Conservation (phyloP, 2,329 filamentous ascomycete genomes). For the Pseudonectria buxi region DNA sequence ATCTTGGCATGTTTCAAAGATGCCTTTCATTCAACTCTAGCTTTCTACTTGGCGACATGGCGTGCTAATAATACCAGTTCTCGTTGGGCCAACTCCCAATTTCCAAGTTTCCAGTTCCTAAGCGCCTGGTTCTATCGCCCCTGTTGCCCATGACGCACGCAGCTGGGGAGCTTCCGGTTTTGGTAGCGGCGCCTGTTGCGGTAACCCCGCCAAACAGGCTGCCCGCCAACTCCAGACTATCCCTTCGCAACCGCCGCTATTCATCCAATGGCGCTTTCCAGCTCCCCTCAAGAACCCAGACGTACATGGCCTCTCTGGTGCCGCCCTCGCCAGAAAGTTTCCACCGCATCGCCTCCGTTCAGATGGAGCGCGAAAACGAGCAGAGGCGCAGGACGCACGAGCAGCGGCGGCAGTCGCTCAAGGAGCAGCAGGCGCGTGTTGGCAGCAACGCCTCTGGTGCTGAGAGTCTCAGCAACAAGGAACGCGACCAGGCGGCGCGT, state of each 20-base stretch:
- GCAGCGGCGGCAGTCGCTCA: constrained; percentile 29
- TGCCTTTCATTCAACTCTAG: too few relatives aligned
- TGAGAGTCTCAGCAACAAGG: constrained; percentile 9
- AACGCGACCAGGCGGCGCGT: constrained; percentile 41
- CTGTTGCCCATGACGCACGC: too few relatives aligned
- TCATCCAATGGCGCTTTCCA: constrained; percentile 10
- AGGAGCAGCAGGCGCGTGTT: constrained; percentile 18
- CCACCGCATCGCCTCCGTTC: constrained; percentile 41
- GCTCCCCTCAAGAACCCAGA: constrained; percentile 24
- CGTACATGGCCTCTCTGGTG: constrained; percentile 46
- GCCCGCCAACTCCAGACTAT: not conserved
- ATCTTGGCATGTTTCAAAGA: too few relatives aligned
- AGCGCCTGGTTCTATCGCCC: too few relatives aligned
- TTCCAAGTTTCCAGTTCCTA: too few relatives aligned
- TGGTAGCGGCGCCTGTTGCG: too few relatives aligned
- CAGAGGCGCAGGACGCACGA: constrained; percentile 35
- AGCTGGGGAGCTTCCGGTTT: too few relatives aligned
- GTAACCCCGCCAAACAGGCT: not conserved
- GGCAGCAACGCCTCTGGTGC: constrained; percentile 9
- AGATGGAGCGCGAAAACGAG: constrained; percentile 40
- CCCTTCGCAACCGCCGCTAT: constrained; percentile 3
- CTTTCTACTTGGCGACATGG: too few relatives aligned
- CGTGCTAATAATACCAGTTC: too few relatives aligned
- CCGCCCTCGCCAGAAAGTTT: constrained; percentile 41
- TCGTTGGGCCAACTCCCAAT: too few relatives aligned